phyloP scores from a whole-genome alignment of 208 protist genomes.

The Kentomonas sorsogonicus region DNA sequence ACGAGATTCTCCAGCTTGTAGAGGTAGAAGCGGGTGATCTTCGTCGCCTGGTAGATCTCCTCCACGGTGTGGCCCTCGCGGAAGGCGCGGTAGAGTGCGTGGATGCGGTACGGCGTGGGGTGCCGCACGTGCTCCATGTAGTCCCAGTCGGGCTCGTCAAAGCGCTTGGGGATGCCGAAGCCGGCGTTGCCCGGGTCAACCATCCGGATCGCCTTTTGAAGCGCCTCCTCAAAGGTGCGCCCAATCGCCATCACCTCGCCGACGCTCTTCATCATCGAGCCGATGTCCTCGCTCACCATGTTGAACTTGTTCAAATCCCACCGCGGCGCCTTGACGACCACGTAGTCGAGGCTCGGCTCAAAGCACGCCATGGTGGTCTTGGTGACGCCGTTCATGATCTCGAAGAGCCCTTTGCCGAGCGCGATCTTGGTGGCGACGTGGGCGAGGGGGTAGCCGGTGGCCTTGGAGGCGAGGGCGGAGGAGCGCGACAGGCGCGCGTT shows the following conservation, averaged over 20 bases:
- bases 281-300: conserved; percentile 90
- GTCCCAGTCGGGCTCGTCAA: conserved; percentile 55
- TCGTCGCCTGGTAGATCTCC: conserved; percentile 88
- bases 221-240: conserved; percentile 96
- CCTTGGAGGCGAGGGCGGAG: conserved; percentile 97
- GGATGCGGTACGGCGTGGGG: conserved; percentile 82
- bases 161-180: conserved; percentile 76
- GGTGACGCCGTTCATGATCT: conserved; percentile 91
- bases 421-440: conserved; percentile 97
- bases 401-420: conserved; percentile 92
- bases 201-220: conserved; percentile 98
- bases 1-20: conserved; percentile 93
- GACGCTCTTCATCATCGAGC: conserved; percentile 96
- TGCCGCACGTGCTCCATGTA: conserved; percentile 69
- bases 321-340: conserved; percentile 94
- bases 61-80: conserved; percentile 83
- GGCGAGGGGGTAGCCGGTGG: conserved; percentile 98
- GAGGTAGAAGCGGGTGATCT: conserved; percentile 97
- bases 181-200: conserved; percentile 84
- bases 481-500: conserved; percentile 97
- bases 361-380: conserved; percentile 96
- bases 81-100: conserved; percentile 76
- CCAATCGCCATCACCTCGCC: conserved; percentile 98
- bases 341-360: conserved; percentile 97
- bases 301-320: conserved; percentile 97